A percentile compares a stretch with the other conserved stretches of the same genome.
These are phyloP conservation scores for Leccinellum rugosiceps DNA, from an alignment of 768 basidiomycete species.

Conservation along the genomic window DNA sequence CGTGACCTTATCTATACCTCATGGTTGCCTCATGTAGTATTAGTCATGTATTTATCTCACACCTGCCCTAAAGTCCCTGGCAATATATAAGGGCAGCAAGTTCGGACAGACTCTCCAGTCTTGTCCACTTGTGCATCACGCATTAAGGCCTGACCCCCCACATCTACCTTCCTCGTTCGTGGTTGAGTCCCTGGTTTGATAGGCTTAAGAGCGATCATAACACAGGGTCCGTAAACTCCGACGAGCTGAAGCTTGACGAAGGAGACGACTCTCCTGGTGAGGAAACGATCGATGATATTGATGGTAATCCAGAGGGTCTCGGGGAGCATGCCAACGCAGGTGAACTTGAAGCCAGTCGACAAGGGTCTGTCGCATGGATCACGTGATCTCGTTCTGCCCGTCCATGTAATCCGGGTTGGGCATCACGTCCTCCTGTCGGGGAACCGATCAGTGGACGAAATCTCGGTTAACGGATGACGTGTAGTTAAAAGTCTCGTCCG, in stretches of 20 bases:
- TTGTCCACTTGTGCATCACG: too few species aligned
- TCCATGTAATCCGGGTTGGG: conserved; percentile 92
- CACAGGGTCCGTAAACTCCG: too few species aligned
- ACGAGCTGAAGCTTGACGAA: conserved; percentile 93
- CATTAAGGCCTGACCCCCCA: too few species aligned
- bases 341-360: conserved; percentile 99
- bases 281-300: conserved; percentile 93
- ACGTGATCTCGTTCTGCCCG: conserved; percentile 86
- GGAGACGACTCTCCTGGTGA: conserved; percentile 84
- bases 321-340: conserved; percentile 96
- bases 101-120: too few species aligned
- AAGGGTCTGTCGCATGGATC: conserved; percentile 93
- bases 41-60: too few species aligned
- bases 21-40: too few species aligned
- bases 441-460: conserved; percentile 19
- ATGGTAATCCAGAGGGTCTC: conserved; percentile 99
- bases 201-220: too few species aligned
- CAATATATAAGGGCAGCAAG: too few species aligned
- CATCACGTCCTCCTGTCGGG: conserved; percentile 74
- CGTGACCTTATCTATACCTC: too few species aligned
- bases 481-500: conserved; percentile 97
- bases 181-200: too few species aligned
- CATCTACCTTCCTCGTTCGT: too few species aligned
- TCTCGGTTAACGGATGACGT: conserved; percentile 52
- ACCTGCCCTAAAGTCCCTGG: too few species aligned